Base-by-base conservation (phyloP, 176 grass and related monocot species). In the Triticum timopheevii region DNA sequence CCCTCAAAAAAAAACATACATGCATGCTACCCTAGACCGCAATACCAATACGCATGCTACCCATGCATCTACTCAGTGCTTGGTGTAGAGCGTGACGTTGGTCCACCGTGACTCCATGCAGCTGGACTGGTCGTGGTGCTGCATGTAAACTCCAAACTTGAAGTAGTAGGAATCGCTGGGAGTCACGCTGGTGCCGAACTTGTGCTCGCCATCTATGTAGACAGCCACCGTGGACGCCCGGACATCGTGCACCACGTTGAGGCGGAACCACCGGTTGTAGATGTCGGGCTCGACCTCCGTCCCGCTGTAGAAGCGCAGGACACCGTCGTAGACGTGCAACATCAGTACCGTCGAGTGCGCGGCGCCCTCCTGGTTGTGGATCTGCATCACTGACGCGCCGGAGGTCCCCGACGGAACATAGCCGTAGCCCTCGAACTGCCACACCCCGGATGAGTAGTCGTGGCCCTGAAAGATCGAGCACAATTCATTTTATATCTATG, bases 131-230 rank as follows among this genome's bases (percentile, higher is more conserved):
- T 83, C 76, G 13, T 52, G 56, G 7, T 80, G 56, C 71, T 93
- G 89, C 34, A 84, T 75, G 56, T 90, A 88, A 5, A 88, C 85
- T n/a, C 80, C 68, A 4, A 92, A 92, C 84, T 92, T 92, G 78
- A 89, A 86, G 78, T 89, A 86, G 76, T 92, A 61, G 20, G 45
- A 80, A 4, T 0, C 2, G 10, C 80, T 88, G 0, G 80, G 83
- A 2, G 6, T 12, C 2, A 86, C 76, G 7, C 2, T 2, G 61
- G 30, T n/a, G 73, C 12, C 6, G 42, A 42, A 17, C 75, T 23
- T 67, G 15, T 4, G 15, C 34, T 33, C 5, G 67, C 83, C 79
- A 42, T 89, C 78, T 20, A 92, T 73, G 56, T 69, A 92, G 20
- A 83, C 63, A 6, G 50, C 49, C 23, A 89, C 76, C 3, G 27